A percentile compares a stretch with the other conserved stretches of the same genome.
Evolutionary conservation across 2,329 filamentous ascomycete genomes (phyloP).

Genomic region (Aspergillus sp.): DNA sequence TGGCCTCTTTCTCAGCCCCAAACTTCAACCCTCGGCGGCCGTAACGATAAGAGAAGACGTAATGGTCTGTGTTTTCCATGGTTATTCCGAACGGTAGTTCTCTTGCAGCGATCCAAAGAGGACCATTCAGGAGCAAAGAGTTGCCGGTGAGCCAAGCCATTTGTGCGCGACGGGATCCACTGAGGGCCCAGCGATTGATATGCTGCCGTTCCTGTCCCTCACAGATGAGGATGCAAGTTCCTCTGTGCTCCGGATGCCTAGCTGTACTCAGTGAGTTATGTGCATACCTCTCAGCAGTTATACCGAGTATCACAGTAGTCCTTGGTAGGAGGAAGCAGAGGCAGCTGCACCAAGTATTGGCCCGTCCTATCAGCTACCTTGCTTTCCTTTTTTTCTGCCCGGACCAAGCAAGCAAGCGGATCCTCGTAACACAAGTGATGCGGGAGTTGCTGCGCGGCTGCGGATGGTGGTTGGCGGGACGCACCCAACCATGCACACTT

Average conservation of each 20-base stretch:
- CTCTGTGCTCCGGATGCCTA: neutral
- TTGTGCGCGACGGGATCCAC: constrained; percentile 21
- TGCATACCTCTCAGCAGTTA: neutral
- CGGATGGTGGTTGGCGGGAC: constrained; percentile 16
- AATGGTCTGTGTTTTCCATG: constrained; percentile 18
- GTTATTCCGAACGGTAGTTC: constrained; percentile 22
- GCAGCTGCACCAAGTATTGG: neutral
- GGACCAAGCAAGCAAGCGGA: neutral
- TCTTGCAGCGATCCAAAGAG: constrained; percentile 7
- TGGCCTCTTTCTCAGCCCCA: neutral
- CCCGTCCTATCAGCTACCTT: neutral
- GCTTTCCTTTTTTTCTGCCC: neutral
- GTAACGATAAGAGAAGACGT: neutral
- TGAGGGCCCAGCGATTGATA: constrained; percentile 17
- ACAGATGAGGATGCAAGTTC: neutral
- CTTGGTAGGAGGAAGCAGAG: neutral
- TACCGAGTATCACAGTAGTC: neutral
- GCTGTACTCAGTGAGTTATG: neutral
- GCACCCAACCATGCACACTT: constrained; percentile 22
- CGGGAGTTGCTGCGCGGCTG: constrained; percentile 10
- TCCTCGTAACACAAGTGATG: constrained; percentile 6
- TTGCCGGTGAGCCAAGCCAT: constrained; percentile 15
- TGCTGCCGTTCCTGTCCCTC: constrained; percentile 18
- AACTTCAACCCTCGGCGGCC: neutral
- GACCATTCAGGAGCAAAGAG: constrained; percentile 11